Conservation (phyloP, 2,329 filamentous ascomycete species). For the Chrysosporium queenslandicum region DNA sequence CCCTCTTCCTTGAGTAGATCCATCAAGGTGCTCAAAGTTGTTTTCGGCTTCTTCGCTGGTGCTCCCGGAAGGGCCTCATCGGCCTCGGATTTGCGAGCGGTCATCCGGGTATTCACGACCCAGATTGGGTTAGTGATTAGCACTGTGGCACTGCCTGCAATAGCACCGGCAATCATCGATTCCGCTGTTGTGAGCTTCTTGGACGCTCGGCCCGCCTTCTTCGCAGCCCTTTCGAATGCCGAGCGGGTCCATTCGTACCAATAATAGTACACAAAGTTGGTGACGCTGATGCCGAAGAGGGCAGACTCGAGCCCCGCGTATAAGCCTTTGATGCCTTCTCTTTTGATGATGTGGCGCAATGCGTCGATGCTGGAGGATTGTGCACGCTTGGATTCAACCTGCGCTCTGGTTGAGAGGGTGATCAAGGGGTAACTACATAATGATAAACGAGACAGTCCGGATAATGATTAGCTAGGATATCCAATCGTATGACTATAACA, state of each 20-base stretch:
- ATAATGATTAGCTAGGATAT: slow-evolving; percentile 3
- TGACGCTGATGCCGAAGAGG: slow-evolving; percentile 93
- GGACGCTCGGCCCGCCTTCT: slow-evolving; percentile 59
- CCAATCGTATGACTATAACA: slow-evolving; percentile 2
- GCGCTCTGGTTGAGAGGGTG: slow-evolving; percentile 90
- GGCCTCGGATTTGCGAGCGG: slow-evolving; percentile 61
- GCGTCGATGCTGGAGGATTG: slow-evolving; percentile 76
- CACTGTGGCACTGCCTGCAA: slow-evolving; percentile 89
- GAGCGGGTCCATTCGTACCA: slow-evolving; percentile 96
- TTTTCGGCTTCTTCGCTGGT: slow-evolving; percentile 46
- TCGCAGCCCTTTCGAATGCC: slow-evolving; percentile 67
- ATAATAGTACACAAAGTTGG: slow-evolving; percentile 99
- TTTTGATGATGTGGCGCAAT: slow-evolving; percentile 74
- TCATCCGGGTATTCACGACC: slow-evolving; percentile 98
- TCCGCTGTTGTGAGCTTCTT: slow-evolving; percentile 84
- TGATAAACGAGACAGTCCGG: background rate
- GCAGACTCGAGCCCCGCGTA: slow-evolving; percentile 91
- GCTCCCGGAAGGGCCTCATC: slow-evolving; percentile 32
- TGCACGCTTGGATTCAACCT: slow-evolving; percentile 92
- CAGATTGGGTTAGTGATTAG: slow-evolving; percentile 97
- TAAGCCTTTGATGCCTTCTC: slow-evolving; percentile 79
- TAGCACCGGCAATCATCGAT: slow-evolving; percentile 86
- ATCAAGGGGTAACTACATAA: slow-evolving; percentile 75
- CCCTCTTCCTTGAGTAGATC: slow-evolving; percentile 76
- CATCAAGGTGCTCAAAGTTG: slow-evolving; percentile 71